phyloP scores from a whole-genome alignment of 164 flowering plant species.

The Kalanchoe fedtschenkoi region DNA sequence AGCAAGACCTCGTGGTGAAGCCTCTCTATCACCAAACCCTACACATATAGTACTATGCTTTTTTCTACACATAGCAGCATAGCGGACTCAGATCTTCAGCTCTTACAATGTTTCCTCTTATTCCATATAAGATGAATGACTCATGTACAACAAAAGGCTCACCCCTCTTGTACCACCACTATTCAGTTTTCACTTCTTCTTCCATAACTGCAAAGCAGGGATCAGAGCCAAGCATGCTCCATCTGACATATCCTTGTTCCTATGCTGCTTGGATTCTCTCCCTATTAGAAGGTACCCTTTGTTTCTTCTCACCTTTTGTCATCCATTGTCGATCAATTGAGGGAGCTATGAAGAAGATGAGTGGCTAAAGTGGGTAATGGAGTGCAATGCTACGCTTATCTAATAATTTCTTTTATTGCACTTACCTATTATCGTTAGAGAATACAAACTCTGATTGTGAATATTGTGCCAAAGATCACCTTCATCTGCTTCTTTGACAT shows the following conservation, averaged over 20 bases:
- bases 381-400: background rate
- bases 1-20: constrained; percentile 1
- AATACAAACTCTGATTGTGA: no score
- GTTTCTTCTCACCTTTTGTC: background rate
- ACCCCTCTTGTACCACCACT: background rate
- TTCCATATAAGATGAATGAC: background rate
- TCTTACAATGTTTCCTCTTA: constrained; percentile 3
- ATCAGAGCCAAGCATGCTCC: background rate
- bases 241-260: constrained; percentile 3
- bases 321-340: background rate
- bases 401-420: background rate
- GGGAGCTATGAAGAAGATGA: no score
- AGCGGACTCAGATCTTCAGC: background rate
- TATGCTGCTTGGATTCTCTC: constrained; percentile 2
- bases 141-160: background rate
- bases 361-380: background rate
- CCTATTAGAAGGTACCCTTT: background rate
- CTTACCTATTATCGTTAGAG: no score
- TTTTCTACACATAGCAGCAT: no score
- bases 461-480: no score
- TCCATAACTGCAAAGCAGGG: background rate
- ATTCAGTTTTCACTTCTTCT: background rate
- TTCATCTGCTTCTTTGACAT: no score
- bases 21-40: background rate
- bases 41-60: background rate